These are phyloP conservation scores for Moesziomyces antarcticus DNA, from an alignment of 1,284 basidiomycete genomes.

Conservation along the genomic window DNA sequence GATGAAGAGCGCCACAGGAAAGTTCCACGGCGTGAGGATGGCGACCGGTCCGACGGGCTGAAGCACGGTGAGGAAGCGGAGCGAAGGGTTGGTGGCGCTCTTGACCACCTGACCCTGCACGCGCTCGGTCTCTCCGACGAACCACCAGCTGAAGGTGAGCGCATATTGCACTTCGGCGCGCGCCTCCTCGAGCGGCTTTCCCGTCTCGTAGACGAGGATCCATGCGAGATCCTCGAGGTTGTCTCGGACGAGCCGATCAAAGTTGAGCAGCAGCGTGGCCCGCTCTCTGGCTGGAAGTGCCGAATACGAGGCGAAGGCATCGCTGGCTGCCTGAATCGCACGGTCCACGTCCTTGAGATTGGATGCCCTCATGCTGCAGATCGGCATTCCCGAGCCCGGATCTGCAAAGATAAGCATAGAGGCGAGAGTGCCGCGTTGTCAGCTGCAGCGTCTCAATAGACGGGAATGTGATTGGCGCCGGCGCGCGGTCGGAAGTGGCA, in stretches of 20 bases:
- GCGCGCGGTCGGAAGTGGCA: not conserved
- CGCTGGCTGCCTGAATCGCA: conserved; percentile 59
- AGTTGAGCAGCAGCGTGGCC: conserved; percentile 56
- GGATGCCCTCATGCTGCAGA: conserved; percentile 35
- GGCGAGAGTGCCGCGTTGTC: not conserved
- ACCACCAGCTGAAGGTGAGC: conserved; percentile 66
- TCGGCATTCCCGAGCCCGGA: conserved; percentile 29
- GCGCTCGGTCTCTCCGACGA: conserved; percentile 52
- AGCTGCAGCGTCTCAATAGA: not conserved
- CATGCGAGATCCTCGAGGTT: conserved; percentile 64
- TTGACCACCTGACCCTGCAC: conserved; percentile 77
- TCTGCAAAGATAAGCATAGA: conserved; percentile 9
- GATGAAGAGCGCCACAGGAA: conserved; percentile 73
- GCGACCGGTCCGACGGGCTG: conserved; percentile 81
- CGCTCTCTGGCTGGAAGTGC: conserved; percentile 56
- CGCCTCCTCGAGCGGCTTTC: conserved; percentile 63
- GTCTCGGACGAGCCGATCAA: conserved; percentile 54
- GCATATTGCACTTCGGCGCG: conserved; percentile 61
- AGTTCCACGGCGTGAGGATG: conserved; percentile 68
- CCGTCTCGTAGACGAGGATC: conserved; percentile 66
- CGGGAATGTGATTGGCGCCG: conserved; percentile 1
- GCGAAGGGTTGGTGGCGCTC: conserved; percentile 78
- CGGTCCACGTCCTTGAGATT: conserved; percentile 60
- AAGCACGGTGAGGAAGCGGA: conserved; percentile 85
- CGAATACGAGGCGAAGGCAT: conserved; percentile 56